phyloP scores from a whole-genome alignment of 1,284 basidiomycete genomes.

The Ceratobasidium sp. region DNA sequence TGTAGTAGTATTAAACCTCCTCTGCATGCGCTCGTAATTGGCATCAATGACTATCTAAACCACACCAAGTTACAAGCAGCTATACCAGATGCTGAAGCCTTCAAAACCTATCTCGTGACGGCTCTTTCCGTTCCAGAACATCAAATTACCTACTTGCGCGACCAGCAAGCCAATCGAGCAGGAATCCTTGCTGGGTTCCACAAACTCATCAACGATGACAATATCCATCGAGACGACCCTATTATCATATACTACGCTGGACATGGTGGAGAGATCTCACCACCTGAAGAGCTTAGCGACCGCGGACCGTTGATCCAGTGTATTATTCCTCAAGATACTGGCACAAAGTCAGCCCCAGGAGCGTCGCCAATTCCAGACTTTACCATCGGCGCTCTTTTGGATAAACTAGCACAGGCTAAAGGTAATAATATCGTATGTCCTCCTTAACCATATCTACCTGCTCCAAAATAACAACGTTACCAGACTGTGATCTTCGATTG shows the following conservation, averaged over 20 bases:
- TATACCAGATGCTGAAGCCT: neutral
- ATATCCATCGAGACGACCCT: neutral
- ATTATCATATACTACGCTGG: constrained; percentile 16
- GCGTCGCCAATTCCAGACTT: neutral
- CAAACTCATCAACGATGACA: neutral
- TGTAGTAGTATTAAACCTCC: neutral
- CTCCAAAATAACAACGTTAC: too few species aligned
- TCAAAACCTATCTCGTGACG: neutral
- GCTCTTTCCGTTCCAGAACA: neutral
- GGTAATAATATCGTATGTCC: neutral
- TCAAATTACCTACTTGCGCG: neutral
- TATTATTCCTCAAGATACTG: neutral
- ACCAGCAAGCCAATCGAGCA: neutral
- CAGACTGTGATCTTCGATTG: neutral
- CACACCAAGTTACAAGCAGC: neutral
- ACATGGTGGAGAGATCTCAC: neutral
- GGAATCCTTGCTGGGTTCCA: neutral
- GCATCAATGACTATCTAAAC: neutral
- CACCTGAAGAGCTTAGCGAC: neutral
- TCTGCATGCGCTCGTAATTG: constrained; percentile 1
- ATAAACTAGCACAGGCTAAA: neutral
- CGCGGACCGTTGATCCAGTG: neutral
- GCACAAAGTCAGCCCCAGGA: neutral
- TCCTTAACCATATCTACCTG: neutral
- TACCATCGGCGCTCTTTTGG: neutral